These are phyloP conservation scores for Syzygium syzygioides DNA, from an alignment of 441 rosid genomes.

Conservation along the genomic window DNA sequence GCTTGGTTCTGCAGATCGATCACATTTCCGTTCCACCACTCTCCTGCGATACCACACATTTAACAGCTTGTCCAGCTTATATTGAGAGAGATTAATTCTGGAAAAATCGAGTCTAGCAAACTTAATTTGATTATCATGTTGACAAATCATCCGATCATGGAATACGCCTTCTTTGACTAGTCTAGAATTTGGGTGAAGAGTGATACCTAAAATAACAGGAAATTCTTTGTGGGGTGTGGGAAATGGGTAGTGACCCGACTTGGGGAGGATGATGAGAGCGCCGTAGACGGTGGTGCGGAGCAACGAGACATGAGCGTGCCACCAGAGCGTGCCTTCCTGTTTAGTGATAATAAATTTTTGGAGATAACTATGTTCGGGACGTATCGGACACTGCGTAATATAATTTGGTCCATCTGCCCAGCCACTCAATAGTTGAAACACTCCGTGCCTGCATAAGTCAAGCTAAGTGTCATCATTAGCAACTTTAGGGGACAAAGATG, in stretches of 20 bases:
- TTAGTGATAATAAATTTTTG: constrained; percentile 47
- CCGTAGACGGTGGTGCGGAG: constrained; percentile 75
- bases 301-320: constrained; percentile 77
- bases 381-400: constrained; percentile 83
- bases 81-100: background rate
- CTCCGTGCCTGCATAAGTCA: constrained; percentile 57
- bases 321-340: constrained; percentile 94
- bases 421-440: constrained; percentile 53
- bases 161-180: background rate
- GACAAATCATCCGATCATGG: background rate
- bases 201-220: constrained; percentile 61
- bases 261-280: constrained; percentile 65
- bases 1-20: background rate
- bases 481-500: background rate
- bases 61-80: background rate
- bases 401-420: constrained; percentile 93
- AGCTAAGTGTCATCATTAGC: background rate
- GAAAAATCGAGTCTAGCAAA: background rate
- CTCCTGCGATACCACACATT: background rate
- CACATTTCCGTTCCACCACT: background rate
- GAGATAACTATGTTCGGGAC: constrained; percentile 49
- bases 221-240: constrained; percentile 65
- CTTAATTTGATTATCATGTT: background rate
- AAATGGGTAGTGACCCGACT: constrained; percentile 57
- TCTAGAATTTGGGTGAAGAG: background rate